phyloP scores from a whole-genome alignment of 306 rosid genomes.

The Fagus sylvatica region DNA sequence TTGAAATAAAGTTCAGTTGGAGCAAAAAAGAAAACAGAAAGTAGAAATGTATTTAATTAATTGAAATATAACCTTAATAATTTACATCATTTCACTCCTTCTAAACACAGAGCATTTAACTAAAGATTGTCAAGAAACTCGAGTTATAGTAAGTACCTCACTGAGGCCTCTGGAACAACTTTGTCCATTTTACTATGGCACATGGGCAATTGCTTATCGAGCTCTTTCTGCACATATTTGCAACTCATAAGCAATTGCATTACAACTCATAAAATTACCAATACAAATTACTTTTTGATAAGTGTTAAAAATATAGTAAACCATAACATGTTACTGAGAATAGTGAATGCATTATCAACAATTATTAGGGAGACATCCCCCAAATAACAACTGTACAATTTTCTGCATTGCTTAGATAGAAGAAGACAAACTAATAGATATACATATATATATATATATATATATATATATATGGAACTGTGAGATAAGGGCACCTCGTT shows the following conservation, averaged over 20 bases:
- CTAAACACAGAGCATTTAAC: background rate
- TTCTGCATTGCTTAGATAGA: no score
- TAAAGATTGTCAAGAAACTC: slow-evolving; percentile 11
- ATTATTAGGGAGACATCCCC: no score
- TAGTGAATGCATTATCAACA: no score
- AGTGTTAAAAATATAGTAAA: background rate
- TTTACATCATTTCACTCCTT: background rate
- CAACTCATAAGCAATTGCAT: no score
- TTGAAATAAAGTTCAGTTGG: no score
- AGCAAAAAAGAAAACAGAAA: no score
- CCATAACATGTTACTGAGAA: no score
- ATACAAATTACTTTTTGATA: background rate
- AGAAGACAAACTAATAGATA: no score
- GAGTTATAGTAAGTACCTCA: slow-evolving; percentile 47
- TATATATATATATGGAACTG: no score
- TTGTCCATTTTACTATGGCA: slow-evolving; percentile 63
- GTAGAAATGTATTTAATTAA: background rate
- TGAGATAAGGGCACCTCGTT: background rate
- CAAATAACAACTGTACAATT: no score
- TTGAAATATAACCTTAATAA: background rate
- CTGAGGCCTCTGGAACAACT: slow-evolving; percentile 51
- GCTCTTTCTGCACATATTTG: slow-evolving; percentile 58
- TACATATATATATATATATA: no score
- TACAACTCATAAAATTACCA: slow-evolving; percentile 6
- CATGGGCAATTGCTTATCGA: slow-evolving; percentile 54